phyloP scores from a whole-genome alignment of 1,284 basidiomycete genomes.

The Stygiomarasmius scandens region DNA sequence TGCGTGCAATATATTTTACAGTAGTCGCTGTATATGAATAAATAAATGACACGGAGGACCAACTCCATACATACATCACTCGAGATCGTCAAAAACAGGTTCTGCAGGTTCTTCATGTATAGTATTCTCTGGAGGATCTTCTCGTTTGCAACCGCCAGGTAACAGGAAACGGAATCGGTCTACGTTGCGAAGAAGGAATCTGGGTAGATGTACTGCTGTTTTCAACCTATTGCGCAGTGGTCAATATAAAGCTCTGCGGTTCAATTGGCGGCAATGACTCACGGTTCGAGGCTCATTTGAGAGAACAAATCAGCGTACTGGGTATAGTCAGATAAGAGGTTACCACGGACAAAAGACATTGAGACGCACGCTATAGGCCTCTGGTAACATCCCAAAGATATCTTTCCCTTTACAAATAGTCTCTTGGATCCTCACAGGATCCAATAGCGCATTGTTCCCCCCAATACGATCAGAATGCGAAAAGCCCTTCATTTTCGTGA shows the following conservation, averaged over 20 bases:
- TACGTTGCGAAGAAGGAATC: conserved; percentile 52
- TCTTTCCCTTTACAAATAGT: conserved; percentile 65
- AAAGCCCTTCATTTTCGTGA: conserved; percentile 66
- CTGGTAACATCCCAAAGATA: conserved; percentile 69
- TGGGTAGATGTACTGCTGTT: conserved; percentile 55
- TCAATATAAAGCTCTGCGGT: background rate
- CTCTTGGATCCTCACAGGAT: conserved; percentile 56
- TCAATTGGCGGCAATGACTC: conserved; percentile 23
- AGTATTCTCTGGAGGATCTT: conserved; percentile 13
- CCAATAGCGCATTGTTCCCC: conserved; percentile 52
- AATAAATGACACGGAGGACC: too few species aligned
- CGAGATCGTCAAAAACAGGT: too few species aligned
- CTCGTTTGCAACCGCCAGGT: conserved; percentile 57
- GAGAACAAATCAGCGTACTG: conserved; percentile 56
- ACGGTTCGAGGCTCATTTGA: conserved; percentile 55
- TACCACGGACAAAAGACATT: conserved; percentile 2
- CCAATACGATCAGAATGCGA: conserved; percentile 70
- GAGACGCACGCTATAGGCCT: conserved; percentile 54
- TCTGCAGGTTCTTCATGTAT: too few species aligned
- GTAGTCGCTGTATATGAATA: too few species aligned
- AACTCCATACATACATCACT: too few species aligned
- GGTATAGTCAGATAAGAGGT: background rate
- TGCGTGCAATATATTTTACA: too few species aligned
- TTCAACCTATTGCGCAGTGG: conserved; percentile 31
- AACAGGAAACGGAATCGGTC: conserved; percentile 57